phyloP scores from a whole-genome alignment of 2,329 filamentous ascomycete species.

The Magnaporthiopsis rhizophila region DNA sequence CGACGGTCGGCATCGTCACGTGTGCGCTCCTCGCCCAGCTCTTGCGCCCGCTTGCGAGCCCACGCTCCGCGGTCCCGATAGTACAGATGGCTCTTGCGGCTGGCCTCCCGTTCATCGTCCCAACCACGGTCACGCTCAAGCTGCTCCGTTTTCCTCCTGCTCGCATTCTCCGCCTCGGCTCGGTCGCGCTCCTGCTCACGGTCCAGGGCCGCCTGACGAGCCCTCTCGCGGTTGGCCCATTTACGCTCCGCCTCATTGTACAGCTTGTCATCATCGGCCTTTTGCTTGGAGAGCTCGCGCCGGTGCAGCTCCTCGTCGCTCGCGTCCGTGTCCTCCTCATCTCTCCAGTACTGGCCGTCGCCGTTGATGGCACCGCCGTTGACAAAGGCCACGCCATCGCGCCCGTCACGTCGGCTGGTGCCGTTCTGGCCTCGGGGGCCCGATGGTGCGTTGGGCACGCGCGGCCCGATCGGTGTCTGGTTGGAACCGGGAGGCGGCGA shows the following conservation, averaged over 20 bases:
- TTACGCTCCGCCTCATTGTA: constrained; percentile 81
- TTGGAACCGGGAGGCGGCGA: constrained; percentile 63
- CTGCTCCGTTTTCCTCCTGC: constrained; percentile 61
- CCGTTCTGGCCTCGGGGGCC: constrained; percentile 60
- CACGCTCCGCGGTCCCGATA: constrained; percentile 81
- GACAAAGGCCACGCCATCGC: constrained; percentile 58
- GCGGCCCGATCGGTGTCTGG: constrained; percentile 68
- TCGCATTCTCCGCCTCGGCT: constrained; percentile 59
- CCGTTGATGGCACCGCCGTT: constrained; percentile 66
- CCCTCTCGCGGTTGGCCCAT: constrained; percentile 84
- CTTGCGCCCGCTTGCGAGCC: constrained; percentile 70
- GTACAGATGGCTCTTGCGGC: constrained; percentile 67
- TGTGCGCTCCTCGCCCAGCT: constrained; percentile 64
- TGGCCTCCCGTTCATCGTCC: constrained; percentile 80
- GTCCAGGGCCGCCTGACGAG: constrained; percentile 74
- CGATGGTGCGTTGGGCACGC: constrained; percentile 67
- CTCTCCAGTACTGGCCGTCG: constrained; percentile 42
- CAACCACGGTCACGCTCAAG: constrained; percentile 61
- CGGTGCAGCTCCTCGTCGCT: constrained; percentile 79
- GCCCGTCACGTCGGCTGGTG: constrained; percentile 20
- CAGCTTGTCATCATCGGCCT: constrained; percentile 68
- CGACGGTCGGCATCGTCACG: constrained; percentile 77
- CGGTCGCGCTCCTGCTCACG: constrained; percentile 75
- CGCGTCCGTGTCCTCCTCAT: constrained; percentile 76
- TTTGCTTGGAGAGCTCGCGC: constrained; percentile 61